Evolutionary conservation across 495 filamentous ascomycete genomes (phyloP), one percentile per base, ranked within the genome.

Genomic region (Xylaria palmicola): DNA sequence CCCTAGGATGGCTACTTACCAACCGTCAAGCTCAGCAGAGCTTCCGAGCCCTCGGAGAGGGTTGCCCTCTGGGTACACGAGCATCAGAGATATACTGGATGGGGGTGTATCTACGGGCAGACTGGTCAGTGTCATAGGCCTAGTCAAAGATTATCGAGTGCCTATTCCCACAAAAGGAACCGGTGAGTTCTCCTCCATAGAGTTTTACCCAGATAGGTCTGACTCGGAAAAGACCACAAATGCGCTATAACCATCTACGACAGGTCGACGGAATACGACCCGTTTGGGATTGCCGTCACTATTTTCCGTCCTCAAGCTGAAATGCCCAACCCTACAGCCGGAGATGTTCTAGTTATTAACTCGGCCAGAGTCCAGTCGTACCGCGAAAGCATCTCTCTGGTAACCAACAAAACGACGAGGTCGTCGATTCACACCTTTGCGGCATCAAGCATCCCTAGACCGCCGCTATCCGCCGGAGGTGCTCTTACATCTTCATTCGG

Each of bases 61-160:
- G 5, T 67, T 75, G 27, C 77, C 77, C n/a, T 27, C 65, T 1
- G 56, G 67, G 12, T 75, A 73, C 58, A 60, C 45, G 8, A 52
- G 27, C 10, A 65, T 81, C 26, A 49, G 53, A 9, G 66, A 72
- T 32, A 65, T 78, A 37, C 57, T 74, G 13, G 71, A 77, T 2
- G 50, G 53, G 57, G 48, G 30, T 47, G 3, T 50, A 24, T 47
- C 58, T 0, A 13, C 57, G 4, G 74, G 75, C 4, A 55, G 17
- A 2, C 59, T 83, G 3, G 69, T 81, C n/a, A 76, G 67, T 61
- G 74, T 83, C 32, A 72, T 83, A 27, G 82, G 82, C 26, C 45
- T 83, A 20, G 73, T 83, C 0, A 79, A 69, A 39, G 84, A 88
- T 49, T 74, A 70, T 47, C 76, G 74, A 37, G 62, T 68, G 5